Base-by-base conservation (phyloP, 352 stramenopile species). In the Globisporangium megalacanthum region DNA sequence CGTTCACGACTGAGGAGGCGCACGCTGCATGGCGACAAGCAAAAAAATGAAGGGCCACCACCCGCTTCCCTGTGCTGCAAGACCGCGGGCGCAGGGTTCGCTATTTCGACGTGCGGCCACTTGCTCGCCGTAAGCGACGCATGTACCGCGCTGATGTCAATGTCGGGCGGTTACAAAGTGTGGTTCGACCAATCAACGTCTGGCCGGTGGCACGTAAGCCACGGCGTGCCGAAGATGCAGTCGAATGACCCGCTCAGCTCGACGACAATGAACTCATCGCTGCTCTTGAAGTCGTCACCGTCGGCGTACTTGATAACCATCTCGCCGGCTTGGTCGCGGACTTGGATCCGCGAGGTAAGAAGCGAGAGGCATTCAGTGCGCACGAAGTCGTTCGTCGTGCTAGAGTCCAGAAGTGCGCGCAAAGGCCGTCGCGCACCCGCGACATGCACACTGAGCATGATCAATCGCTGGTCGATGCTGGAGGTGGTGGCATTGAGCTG, bases 181-280 rank as follows among this genome's bases (percentile, higher is more conserved):
- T 51, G 5, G 39, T 53, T 51, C 9, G 66, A 14, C 65, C 54
- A 69, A 33, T 62, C 47, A 15, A 77, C 64, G 4, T 61, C 1
- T 6, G 52, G 62, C 17, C 57, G 65, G 25, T 74, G 66, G 5
- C 52, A 46, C 14, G 52, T 48, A 1, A 72, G 48, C 60, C 66
- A 74, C 31, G 54, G 51, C 46, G 73, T 70, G 0, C 64, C 64
- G 29, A 73, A 63, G 44, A 79, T 62, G 41, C 57, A 70, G 35
- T 73, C 54, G 19, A 65, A 73, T 1, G 57, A 58, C 1, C 54
- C 59, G 20, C 52, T 54, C 29, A 71, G 31, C 5, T 79, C 58
- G 19, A 76, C 65, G n/a, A n/a, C n/a, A n/a, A n/a, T n/a, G n/a
- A n/a, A n/a, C n/a, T n/a, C n/a, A n/a, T n/a, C n/a, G n/a, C n/a